A percentile compares a stretch with the other conserved stretches of the same genome.
phyloP scores from a whole-genome alignment of 306 rosid species.

The Ormosia emarginata region DNA sequence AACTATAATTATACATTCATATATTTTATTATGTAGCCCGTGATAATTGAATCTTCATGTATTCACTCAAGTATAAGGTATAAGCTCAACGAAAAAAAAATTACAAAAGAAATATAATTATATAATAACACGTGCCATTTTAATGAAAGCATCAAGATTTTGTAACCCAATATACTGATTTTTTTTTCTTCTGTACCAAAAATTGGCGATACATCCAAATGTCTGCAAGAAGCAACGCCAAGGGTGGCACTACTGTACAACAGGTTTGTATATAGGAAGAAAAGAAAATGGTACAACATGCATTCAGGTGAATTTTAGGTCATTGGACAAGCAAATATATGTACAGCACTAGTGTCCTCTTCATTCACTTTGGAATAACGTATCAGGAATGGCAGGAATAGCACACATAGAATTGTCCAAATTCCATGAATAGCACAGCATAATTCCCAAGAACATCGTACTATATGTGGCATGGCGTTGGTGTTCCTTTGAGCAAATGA shows the following conservation, averaged over 20 bases:
- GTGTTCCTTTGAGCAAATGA: conserved; percentile 10
- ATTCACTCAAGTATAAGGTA: not conserved
- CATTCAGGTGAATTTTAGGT: not conserved
- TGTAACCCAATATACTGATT: not conserved
- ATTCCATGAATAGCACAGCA: not conserved
- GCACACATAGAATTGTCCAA: not conserved
- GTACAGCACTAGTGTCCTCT: not conserved
- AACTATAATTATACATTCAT: not conserved
- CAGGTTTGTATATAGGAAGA: not conserved
- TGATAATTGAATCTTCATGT: not conserved
- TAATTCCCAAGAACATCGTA: not conserved
- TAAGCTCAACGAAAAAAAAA: not conserved
- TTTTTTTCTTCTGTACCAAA: not conserved
- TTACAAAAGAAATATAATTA: not conserved
- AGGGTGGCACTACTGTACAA: not conserved
- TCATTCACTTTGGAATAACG: not conserved
- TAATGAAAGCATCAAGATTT: not conserved
- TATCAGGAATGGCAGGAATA: not conserved
- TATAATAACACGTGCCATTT: not conserved
- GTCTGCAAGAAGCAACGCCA: not conserved
- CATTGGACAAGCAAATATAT: not conserved
- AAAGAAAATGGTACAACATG: not conserved
- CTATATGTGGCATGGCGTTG: not conserved
- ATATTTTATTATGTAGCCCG: not conserved
- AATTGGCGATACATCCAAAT: not conserved